These are phyloP conservation scores for Pichia sp. DNA, from an alignment of 1,139 yeast genomes.

Conservation along the genomic window DNA sequence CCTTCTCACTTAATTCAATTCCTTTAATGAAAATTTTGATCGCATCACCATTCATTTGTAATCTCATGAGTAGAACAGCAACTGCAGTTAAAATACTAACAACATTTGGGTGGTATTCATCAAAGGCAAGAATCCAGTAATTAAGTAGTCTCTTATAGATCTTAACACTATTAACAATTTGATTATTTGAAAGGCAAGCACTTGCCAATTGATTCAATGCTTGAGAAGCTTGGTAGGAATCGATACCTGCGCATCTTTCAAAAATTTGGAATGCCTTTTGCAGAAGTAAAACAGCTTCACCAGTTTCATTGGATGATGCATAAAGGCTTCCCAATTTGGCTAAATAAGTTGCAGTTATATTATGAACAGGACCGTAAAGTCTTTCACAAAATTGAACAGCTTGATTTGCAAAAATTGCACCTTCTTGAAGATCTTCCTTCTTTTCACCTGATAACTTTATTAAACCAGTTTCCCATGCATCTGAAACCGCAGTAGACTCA, in stretches of 20 bases:
- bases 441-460: slow-evolving; percentile 33
- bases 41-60: slow-evolving; percentile 43
- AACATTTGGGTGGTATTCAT: slow-evolving; percentile 61
- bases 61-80: slow-evolving; percentile 53
- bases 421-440: slow-evolving; percentile 40
- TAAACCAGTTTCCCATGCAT: slow-evolving; percentile 69
- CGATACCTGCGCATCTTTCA: slow-evolving; percentile 79
- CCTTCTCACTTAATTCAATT: slow-evolving; percentile 32
- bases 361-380: slow-evolving; percentile 74
- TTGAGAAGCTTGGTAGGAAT: slow-evolving; percentile 69
- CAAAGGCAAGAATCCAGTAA: slow-evolving; percentile 50
- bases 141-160: slow-evolving; percentile 56
- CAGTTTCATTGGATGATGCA: slow-evolving; percentile 27
- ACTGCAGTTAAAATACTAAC: slow-evolving; percentile 61
- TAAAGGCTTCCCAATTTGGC: slow-evolving; percentile 12
- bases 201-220: slow-evolving; percentile 70
- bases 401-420: slow-evolving; percentile 58
- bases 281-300: slow-evolving; percentile 61
- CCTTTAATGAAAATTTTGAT: slow-evolving; percentile 45
- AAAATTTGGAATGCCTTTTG: slow-evolving; percentile 68
- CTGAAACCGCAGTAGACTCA: slow-evolving; percentile 65
- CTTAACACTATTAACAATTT: slow-evolving; percentile 55
- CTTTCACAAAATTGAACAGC: slow-evolving; percentile 73
- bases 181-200: slow-evolving; percentile 58
- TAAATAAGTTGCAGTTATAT: slow-evolving; percentile 62